Percentiles rank a stretch among this genome's conserved stretches.
Evolutionary conservation across 148 eudicot genomes (phyloP).

Genomic region (Cornus kousa): DNA sequence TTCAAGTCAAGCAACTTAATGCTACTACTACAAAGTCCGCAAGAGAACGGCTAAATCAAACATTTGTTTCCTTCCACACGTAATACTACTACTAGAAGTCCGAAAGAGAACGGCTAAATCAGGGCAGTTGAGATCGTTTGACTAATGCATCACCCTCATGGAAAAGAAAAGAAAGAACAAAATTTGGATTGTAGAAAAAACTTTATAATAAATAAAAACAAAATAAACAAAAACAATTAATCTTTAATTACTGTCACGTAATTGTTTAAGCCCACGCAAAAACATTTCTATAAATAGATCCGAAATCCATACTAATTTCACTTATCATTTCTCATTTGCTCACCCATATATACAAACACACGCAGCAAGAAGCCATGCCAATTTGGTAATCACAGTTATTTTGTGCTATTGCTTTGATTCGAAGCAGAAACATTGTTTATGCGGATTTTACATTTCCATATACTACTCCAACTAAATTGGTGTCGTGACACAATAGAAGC

Average conservation of each 20-base stretch:
- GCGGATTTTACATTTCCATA: too few species aligned
- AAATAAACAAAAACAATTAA: neutral
- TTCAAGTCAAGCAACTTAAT: neutral
- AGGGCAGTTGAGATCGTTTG: neutral
- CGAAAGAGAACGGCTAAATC: neutral
- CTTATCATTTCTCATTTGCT: neutral
- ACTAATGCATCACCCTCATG: neutral
- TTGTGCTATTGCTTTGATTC: too few species aligned
- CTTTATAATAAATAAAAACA: too few species aligned
- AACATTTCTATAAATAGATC: constrained; percentile 1
- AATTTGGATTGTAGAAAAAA: neutral
- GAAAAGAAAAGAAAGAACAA: neutral
- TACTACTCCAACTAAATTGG: too few species aligned
- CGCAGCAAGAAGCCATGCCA: neutral
- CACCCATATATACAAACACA: neutral
- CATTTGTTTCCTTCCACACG: neutral
- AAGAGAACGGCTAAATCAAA: too few species aligned
- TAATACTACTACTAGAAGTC: neutral
- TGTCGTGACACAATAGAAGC: too few species aligned
- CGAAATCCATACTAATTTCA: neutral
- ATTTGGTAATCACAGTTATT: too few species aligned
- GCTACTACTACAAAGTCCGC: too few species aligned
- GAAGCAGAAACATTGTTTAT: too few species aligned
- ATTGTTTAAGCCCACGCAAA: neutral
- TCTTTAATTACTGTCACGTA: neutral